Conservation (phyloP, 1,284 basidiomycete species). For the Veloboletus limbatus region DNA sequence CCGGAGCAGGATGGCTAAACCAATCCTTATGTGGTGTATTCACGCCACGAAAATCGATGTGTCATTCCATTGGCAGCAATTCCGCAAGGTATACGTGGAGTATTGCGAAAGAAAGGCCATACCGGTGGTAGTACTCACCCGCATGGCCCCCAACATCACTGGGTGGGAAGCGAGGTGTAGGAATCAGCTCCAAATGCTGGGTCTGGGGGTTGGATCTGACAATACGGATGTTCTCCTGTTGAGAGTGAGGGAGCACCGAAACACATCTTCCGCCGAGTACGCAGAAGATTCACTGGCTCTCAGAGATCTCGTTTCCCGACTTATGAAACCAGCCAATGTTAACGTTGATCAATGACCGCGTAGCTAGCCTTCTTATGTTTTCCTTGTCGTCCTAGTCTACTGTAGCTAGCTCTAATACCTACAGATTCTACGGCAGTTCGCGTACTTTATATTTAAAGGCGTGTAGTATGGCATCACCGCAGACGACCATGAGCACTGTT, state of each 20-base stretch:
- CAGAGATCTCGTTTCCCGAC: conserved; percentile 12
- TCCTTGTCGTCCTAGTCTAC: too few species aligned
- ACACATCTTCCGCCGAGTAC: conserved; percentile 12
- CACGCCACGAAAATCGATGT: conserved; percentile 23
- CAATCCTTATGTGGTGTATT: conserved; percentile 29
- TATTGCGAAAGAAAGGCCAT: conserved; percentile 24
- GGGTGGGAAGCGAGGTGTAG: conserved; percentile 22
- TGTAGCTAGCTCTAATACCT: neutral
- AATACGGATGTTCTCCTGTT: conserved; percentile 4
- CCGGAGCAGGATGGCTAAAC: conserved; percentile 11
- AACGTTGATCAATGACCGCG: neutral
- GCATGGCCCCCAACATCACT: neutral
- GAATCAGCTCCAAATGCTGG: conserved; percentile 12
- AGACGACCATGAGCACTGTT: too few species aligned
- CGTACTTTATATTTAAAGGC: too few species aligned
- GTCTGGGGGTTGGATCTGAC: conserved; percentile 3
- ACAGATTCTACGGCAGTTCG: too few species aligned
- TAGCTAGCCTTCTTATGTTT: neutral
- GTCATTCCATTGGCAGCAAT: conserved; percentile 19
- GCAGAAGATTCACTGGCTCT: conserved; percentile 17
- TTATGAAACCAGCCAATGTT: neutral
- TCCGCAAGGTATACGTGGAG: conserved; percentile 26
- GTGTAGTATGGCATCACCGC: too few species aligned
- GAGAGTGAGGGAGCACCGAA: conserved; percentile 16
- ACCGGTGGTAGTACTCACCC: conserved; percentile 26